Base-by-base conservation (phyloP, 345 rosid genomes). In the Aethionema arabicum region DNA sequence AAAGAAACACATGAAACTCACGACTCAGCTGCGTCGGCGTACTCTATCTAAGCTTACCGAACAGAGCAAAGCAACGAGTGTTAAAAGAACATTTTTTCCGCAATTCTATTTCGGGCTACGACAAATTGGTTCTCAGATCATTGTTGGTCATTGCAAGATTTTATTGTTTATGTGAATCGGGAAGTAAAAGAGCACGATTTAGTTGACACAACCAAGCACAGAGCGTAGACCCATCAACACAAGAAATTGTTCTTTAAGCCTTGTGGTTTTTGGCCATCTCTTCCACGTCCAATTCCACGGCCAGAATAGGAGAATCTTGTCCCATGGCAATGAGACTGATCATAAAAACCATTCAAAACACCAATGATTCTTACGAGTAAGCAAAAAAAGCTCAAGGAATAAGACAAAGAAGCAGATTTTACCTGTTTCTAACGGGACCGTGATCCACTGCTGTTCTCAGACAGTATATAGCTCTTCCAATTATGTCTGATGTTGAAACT, bases 341-440 rank as follows among this genome's bases (percentile, higher is more conserved):
- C 4, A 31, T 57, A 42, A 56, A 44, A 38, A 53, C 49, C 4
- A 11, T 47, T 47, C 8, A 46, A 11, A 52, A 10, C 15, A 42
- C 33, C 56, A 72, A 33, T 53, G 1, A 10, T 16, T 21, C 41
- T 51, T 64, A 37, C 3, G 29, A 49, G 39, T 27, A 32, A 38
- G 40, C 48, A 52, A 51, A 27, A 52, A 36, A 56, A 32, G 15
- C 27, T 11, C 5, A 33, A 32, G 10, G 38, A 11, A 53, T 15
- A 44, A 48, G 39, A 60, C 7, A 38, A 32, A 11, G 13, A 45
- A 59, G 5, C 5, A 5, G 4, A 44, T 31, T 71, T 67, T 43
- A 83, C 99, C 99, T 93, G 83, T 93, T 93, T 74, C 72, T 72
- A 46, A 93, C 91, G 0, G 95, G 96, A 63, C 96, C 99, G 47